Percentiles rank a stretch among this genome's conserved stretches.
These are phyloP conservation scores for Pseudozyma thailandica DNA, from an alignment of 1,284 basidiomycete genomes.

Conservation along the genomic window DNA sequence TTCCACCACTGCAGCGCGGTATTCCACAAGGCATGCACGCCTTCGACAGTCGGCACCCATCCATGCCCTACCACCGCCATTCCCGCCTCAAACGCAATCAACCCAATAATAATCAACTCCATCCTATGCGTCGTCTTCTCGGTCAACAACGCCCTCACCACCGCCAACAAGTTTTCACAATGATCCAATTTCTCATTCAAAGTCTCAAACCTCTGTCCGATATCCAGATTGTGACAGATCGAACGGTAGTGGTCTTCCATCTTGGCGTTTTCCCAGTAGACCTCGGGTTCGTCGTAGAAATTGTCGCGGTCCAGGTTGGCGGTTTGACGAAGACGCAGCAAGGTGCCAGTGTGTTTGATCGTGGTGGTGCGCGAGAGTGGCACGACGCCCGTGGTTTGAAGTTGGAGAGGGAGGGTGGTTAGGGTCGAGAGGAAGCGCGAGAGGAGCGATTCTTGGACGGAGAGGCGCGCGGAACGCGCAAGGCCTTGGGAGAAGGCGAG, in stretches of 20 bases:
- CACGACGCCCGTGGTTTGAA: conserved; percentile 57
- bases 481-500: conserved; percentile 66
- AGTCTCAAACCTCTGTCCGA: conserved; percentile 58
- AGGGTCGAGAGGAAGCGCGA: conserved; percentile 53
- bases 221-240: conserved; percentile 62
- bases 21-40: too few species aligned
- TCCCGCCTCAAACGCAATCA: conserved; percentile 61
- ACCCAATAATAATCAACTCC: conserved; percentile 63
- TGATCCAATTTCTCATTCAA: conserved; percentile 66
- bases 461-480: conserved; percentile 63
- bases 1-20: too few species aligned
- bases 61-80: conserved; percentile 57
- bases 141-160: conserved; percentile 64
- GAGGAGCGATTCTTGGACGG: conserved; percentile 59
- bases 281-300: conserved; percentile 66
- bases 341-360: conserved; percentile 64
- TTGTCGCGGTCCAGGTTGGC: conserved; percentile 63
- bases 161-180: conserved; percentile 61
- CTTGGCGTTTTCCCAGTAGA: conserved; percentile 65
- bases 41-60: conserved; percentile 52
- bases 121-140: conserved; percentile 64
- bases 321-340: conserved; percentile 59
- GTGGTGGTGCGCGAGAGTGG: conserved; percentile 61
- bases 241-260: conserved; percentile 63
- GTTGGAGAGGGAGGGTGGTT: conserved; percentile 50